Percentiles rank a stretch among this genome's conserved stretches.
phyloP scores from a whole-genome alignment of 2,329 filamentous ascomycete species.

The Diplodia scrobiculata region DNA sequence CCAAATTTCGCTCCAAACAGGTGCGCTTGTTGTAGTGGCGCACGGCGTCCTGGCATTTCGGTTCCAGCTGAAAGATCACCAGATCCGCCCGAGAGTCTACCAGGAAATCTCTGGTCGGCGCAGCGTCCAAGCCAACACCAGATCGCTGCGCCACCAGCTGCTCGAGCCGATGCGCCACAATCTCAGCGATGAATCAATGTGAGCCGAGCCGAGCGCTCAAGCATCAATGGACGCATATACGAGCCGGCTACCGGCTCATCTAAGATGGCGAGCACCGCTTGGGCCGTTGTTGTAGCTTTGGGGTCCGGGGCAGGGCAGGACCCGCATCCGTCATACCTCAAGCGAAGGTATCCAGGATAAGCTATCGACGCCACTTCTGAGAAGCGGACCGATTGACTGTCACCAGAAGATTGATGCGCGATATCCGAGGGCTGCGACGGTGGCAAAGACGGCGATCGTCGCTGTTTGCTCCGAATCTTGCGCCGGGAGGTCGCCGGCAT shows the following conservation, averaged over 20 bases:
- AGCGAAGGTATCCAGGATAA: slow-evolving; percentile 14
- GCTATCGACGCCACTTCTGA: slow-evolving; percentile 15
- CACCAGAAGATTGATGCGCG: slow-evolving; percentile 11
- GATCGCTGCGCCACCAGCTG: slow-evolving; percentile 4
- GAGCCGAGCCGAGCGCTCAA: not conserved
- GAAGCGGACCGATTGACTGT: slow-evolving; percentile 19
- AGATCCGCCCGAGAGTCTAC: slow-evolving; percentile 10
- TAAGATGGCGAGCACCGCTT: not conserved
- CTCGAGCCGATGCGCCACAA: not conserved
- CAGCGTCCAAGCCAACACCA: not conserved
- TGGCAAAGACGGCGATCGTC: slow-evolving; percentile 13
- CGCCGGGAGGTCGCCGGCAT: not conserved
- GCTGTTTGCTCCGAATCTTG: slow-evolving; percentile 6
- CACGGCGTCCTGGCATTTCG: not conserved
- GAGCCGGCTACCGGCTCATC: not conserved
- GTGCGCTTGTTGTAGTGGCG: not conserved
- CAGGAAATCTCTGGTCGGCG: slow-evolving; percentile 6
- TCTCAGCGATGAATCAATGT: not conserved
- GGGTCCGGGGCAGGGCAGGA: not conserved
- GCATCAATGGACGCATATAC: no score
- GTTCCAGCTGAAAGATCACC: slow-evolving; percentile 14
- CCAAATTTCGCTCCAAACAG: not conserved
- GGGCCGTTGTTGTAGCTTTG: not conserved
- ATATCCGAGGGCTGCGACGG: slow-evolving; percentile 3
- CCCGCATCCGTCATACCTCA: not conserved